Base-by-base conservation (phyloP, 352 stramenopile species). In the Pythium vanterpoolii region DNA sequence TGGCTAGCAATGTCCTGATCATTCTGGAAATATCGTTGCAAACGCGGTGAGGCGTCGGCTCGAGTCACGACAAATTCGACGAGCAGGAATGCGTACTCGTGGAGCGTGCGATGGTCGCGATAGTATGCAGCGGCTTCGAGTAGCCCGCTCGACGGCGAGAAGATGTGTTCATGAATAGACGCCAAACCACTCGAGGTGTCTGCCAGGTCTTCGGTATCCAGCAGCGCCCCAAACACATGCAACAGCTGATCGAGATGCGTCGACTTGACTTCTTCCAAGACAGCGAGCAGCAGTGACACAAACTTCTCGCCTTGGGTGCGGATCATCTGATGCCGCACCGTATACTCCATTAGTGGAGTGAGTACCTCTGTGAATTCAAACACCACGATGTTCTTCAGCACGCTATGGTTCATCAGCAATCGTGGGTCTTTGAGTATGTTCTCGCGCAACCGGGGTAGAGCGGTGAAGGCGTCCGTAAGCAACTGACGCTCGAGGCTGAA, bases 81-180 rank as follows among this genome's bases (percentile, higher is more conserved):
- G 8, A 92, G 55, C 28, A 82, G 55, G 46, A 84, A 77, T 5
- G 76, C 75, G 54, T 84, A 85, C 33, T 77, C 59, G 36, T 73
- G 73, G 4, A 74, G 61, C 3, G 56, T 72, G 3, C 57, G 56
- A 24, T 86, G 76, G 51, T 85, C 76, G 47, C 77, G 72, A 45
- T 88, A 90, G 61, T 89, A 92, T 2, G 60, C 60, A 6, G 79
- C 79, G 3, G 71, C 82, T 54, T 92, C 79, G 0, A 92, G 63
- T 18, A 88, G 24, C 0, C 79, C 79, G 18, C 71, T 69, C 1
- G 71, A 70, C 3, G 79, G 71, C 0, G 78, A 92, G 30, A 89
- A 78, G 8, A 92, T 38, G 21, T 82, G 73, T n/a, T 62, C 58
- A 46, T 86, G 73, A 24, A 79, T 33, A 14, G 18, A 21, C 27